Base-by-base conservation (phyloP, 495 filamentous ascomycete genomes). In the Tetracladium setigerum region DNA sequence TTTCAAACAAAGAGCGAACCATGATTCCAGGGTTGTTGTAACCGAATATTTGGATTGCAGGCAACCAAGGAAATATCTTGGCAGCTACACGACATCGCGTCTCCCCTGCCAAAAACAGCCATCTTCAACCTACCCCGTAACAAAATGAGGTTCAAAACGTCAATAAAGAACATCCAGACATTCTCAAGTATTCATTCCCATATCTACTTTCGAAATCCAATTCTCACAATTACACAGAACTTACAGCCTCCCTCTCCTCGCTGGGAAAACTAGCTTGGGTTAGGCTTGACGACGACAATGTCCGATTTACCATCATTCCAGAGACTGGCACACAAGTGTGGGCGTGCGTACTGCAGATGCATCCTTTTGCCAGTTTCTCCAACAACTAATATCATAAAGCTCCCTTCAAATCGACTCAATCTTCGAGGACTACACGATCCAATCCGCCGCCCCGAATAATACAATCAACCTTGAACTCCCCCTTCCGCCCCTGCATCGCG, bases 401-500 rank as follows among this genome's bases (percentile, higher is more conserved):
- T 73, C 74, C n/a, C 63, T 77, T 19, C 68, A 69, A 3, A 71
- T 74, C 78, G 85, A 92, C 55, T 78, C 82, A 49, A 86, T 98
- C 54, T 96, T 97, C 66, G 86, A 92, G 34, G 78, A 81, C 59
- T 96, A 95, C 72, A 76, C 75, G 51, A 76, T 97, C 54, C 82
- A 95, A 64, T 92, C 89, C 55, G 86, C 84, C 54, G 82, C 81
- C 51, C 70, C 58, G 49, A 78, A 76, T 64, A 89, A 92, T 60
- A 81, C 86, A 38, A 95, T 97, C 65, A 96, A 97, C 69, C 86
- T 98, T 48, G 89, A 96, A 68, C 78, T 97, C 12, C 89, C 94
- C 37, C 76, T 98, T 37, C 68, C 70, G 8, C 77, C 83, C 14
- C 79, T 98, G 18, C 81, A 85, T 50, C 84, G 87, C 41, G 91